Conservation (phyloP, 805 yeast species). For the Danielozyma ontarioensis region DNA sequence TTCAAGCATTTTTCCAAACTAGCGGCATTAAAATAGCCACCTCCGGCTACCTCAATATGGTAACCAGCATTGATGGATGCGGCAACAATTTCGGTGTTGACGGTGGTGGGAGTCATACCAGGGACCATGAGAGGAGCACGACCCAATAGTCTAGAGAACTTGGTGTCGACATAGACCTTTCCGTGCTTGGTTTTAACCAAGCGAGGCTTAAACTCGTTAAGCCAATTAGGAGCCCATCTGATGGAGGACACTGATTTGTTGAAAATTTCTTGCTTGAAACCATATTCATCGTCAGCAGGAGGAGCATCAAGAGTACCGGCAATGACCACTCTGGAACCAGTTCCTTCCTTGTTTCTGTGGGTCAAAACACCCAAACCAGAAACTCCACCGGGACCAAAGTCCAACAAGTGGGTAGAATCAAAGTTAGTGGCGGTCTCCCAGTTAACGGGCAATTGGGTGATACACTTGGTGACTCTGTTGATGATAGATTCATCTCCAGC, state of each 20-base stretch:
- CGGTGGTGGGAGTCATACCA: slow-evolving; percentile 99
- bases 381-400: slow-evolving; percentile 98
- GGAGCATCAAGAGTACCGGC: slow-evolving; percentile 81
- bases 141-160: slow-evolving; percentile 85
- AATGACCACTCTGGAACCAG: slow-evolving; percentile 90
- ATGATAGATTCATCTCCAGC: slow-evolving; percentile 44
- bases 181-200: slow-evolving; percentile 69
- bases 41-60: slow-evolving; percentile 97
- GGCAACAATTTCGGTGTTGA: slow-evolving; percentile 88
- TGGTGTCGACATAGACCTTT: slow-evolving; percentile 84
- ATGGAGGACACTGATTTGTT: slow-evolving; percentile 61
- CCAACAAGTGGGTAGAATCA: slow-evolving; percentile 81
- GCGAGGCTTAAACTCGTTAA: slow-evolving; percentile 79
- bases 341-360: slow-evolving; percentile 97
- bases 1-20: slow-evolving; percentile 73
- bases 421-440: slow-evolving; percentile 91
- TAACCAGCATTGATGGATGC: slow-evolving; percentile 95
- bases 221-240: slow-evolving; percentile 88
- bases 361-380: slow-evolving; percentile 95
- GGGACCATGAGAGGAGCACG: slow-evolving; percentile 97
- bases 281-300: slow-evolving; percentile 75
- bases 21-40: slow-evolving; percentile 84
- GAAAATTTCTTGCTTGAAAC: slow-evolving; percentile 93
- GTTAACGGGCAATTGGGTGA: slow-evolving; percentile 83
- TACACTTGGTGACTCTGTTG: slow-evolving; percentile 71